Conservation (phyloP, 2,329 filamentous ascomycete species). For the Claviceps arundinis region DNA sequence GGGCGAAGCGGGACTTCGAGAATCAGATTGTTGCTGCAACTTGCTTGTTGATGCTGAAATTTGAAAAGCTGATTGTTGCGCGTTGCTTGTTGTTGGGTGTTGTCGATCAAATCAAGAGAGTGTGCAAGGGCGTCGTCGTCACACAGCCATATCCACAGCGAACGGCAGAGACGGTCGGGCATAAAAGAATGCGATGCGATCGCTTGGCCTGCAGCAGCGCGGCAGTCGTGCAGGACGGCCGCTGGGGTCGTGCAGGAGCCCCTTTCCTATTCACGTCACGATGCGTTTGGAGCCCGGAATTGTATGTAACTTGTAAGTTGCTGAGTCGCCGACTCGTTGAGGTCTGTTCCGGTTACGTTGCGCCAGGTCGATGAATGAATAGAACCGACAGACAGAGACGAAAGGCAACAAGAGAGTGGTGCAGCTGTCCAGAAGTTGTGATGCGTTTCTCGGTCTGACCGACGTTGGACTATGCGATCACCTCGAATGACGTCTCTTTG, state of each 20-base stretch:
- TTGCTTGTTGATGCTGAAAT: neutral
- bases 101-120: no score
- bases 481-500: no score
- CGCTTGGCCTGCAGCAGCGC: neutral
- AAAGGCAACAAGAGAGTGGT: neutral
- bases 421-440: neutral
- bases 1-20: neutral
- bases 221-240: neutral
- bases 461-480: no score
- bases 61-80: no score
- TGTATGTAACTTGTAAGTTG: neutral
- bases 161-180: neutral
- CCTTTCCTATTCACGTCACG: neutral
- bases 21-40: neutral
- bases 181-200: neutral
- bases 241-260: neutral
- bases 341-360: neutral
- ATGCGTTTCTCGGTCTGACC: neutral
- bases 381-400: neutral
- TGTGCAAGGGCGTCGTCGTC: neutral
- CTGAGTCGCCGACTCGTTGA: neutral
- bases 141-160: neutral
- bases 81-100: neutral
- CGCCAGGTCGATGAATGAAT: neutral
- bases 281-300: neutral